These are phyloP conservation scores for Byssochlamys sp. DNA, from an alignment of 2,329 filamentous ascomycete species.

Conservation along the genomic window DNA sequence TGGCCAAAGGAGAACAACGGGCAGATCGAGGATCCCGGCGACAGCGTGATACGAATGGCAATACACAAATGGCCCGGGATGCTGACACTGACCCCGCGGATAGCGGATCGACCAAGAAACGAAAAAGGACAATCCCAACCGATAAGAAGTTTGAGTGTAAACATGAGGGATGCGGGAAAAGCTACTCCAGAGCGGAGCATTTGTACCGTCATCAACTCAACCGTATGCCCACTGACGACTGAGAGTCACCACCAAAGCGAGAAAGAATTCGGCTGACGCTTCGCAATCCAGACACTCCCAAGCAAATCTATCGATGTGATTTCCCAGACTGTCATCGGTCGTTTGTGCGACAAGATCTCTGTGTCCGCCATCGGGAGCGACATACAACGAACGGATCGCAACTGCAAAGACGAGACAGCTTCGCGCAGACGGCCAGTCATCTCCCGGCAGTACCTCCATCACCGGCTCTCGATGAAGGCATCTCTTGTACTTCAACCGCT, in stretches of 20 bases:
- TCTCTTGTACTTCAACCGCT: slow-evolving; percentile 8
- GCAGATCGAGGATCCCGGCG: slow-evolving; percentile 4
- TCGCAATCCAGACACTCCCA: slow-evolving; percentile 61
- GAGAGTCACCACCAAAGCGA: not conserved
- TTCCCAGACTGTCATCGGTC: slow-evolving; percentile 81
- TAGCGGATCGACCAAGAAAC: slow-evolving; percentile 26
- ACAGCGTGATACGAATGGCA: slow-evolving; percentile 5
- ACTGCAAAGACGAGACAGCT: slow-evolving; percentile 40
- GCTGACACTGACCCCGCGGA: slow-evolving; percentile 8
- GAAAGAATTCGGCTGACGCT: slow-evolving; percentile 5
- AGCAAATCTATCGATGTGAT: slow-evolving; percentile 88
- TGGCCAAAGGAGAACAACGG: slow-evolving; percentile 12
- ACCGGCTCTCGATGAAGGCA: slow-evolving; percentile 12
- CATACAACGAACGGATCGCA: slow-evolving; percentile 58
- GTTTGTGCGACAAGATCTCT: slow-evolving; percentile 88
- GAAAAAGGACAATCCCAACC: slow-evolving; percentile 29
- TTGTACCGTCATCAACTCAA: slow-evolving; percentile 94
- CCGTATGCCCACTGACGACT: slow-evolving; percentile 45
- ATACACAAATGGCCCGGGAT: slow-evolving; percentile 10
- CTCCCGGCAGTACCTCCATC: slow-evolving; percentile 9
- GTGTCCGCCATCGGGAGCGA: slow-evolving; percentile 72
- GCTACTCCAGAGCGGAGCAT: slow-evolving; percentile 91
- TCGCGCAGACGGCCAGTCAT: slow-evolving; percentile 25
- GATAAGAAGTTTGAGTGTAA: slow-evolving; percentile 65
- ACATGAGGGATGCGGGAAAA: slow-evolving; percentile 82